Conservation (phyloP, 1,284 basidiomycete genomes). For the Microbotryomycetes sp. region DNA sequence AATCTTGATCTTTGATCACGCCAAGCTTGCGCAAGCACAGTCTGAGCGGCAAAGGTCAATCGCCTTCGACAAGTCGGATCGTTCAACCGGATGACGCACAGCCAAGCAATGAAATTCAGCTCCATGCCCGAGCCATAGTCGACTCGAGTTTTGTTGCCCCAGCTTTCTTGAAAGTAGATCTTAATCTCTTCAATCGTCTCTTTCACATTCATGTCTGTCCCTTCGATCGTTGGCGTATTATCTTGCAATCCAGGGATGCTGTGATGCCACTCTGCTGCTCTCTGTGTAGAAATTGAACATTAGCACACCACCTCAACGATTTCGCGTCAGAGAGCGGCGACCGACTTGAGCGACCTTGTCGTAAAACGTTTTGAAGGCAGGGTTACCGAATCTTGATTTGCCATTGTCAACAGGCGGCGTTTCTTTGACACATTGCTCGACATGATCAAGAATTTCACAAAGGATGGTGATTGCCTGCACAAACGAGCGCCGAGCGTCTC, state of each 20-base stretch:
- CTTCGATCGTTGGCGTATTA: too few species aligned
- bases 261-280: constrained; percentile 46
- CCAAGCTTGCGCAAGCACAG: constrained; percentile 72
- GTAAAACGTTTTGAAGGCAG: constrained; percentile 87
- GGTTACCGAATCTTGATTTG: constrained; percentile 91
- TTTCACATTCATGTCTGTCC: too few species aligned
- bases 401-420: constrained; percentile 86
- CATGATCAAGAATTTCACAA: constrained; percentile 56
- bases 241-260: constrained; percentile 54
- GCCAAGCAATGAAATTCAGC: constrained; percentile 92
- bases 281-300: constrained; percentile 25
- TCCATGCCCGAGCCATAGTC: constrained; percentile 99
- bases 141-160: constrained; percentile 86
- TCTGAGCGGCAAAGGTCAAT: constrained; percentile 44
- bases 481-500: background rate
- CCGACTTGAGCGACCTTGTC: constrained; percentile 66
- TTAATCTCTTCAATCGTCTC: constrained; percentile 61
- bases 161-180: constrained; percentile 75
- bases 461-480: constrained; percentile 57
- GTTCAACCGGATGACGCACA: too few species aligned
- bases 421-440: constrained; percentile 58
- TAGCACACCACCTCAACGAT: too few species aligned
- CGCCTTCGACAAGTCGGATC: background rate
- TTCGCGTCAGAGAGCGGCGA: too few species aligned
- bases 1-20: constrained; percentile 60